Conservation (phyloP, 139 green algal genomes). For the Eudorina sp. region DNA sequence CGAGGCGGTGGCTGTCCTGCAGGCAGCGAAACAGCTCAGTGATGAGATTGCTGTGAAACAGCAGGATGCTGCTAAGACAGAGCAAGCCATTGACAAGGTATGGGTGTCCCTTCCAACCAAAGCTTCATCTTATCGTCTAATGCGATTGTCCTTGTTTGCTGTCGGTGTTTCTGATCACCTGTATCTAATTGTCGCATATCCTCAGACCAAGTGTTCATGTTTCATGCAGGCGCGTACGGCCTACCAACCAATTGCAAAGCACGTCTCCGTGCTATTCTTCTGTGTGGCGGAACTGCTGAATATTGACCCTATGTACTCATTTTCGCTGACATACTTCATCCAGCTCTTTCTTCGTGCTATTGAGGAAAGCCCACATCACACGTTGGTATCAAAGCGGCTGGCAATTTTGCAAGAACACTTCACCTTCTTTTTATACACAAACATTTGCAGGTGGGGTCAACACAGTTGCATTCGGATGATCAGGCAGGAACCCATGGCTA, state of each 20-base stretch:
- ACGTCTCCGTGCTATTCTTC: slow-evolving; percentile 81
- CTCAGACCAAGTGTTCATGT: too few species aligned
- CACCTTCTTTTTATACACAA: slow-evolving; percentile 80
- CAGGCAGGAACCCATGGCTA: too few species aligned
- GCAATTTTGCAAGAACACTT: slow-evolving; percentile 74
- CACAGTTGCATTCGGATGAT: not conserved
- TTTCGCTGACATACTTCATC: slow-evolving; percentile 76
- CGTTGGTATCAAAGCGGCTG: slow-evolving; percentile 65
- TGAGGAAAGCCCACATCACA: slow-evolving; percentile 55
- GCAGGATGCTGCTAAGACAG: slow-evolving; percentile 66
- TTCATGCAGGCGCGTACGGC: slow-evolving; percentile 40
- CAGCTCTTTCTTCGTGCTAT: slow-evolving; percentile 72
- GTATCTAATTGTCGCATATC: too few species aligned
- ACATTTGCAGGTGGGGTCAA: slow-evolving; percentile 73
- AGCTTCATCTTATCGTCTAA: too few species aligned
- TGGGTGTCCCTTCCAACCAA: too few species aligned
- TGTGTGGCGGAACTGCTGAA: slow-evolving; percentile 71
- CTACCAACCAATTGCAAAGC: slow-evolving; percentile 69
- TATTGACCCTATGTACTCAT: slow-evolving; percentile 85
- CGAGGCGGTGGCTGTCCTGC: slow-evolving; percentile 76
- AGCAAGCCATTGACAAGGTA: slow-evolving; percentile 75
- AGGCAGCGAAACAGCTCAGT: slow-evolving; percentile 61
- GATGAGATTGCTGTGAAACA: slow-evolving; percentile 85
- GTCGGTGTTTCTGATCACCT: too few species aligned
- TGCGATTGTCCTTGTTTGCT: too few species aligned